A percentile compares a stretch with the other conserved stretches of the same genome.
These are phyloP conservation scores for Lecanicillium sp. DNA, from an alignment of 2,329 filamentous ascomycete genomes.

Conservation along the genomic window DNA sequence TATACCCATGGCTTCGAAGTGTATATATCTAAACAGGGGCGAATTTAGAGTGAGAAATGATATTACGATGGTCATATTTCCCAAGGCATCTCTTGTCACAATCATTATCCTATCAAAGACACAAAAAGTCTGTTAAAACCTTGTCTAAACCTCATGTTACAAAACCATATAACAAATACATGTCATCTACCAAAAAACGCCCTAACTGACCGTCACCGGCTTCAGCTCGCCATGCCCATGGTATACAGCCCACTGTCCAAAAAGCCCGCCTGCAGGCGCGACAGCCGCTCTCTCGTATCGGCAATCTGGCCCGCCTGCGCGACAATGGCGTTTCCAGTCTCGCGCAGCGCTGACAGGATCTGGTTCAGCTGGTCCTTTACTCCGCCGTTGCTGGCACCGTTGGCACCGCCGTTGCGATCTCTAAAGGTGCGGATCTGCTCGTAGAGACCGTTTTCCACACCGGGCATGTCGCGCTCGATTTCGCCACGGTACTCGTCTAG, in stretches of 20 bases:
- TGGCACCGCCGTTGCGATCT: conserved; percentile 17
- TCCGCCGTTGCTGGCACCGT: conserved; percentile 16
- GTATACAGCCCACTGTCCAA: conserved; percentile 27
- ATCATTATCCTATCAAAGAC: neutral
- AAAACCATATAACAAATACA: neutral
- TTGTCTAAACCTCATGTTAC: neutral
- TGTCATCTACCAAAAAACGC: neutral
- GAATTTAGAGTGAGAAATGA: too few species aligned
- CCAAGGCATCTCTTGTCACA: too few species aligned
- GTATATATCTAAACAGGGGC: too few species aligned
- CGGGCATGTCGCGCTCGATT: conserved; percentile 39
- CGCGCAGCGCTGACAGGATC: conserved; percentile 27
- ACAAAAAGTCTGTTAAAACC: neutral
- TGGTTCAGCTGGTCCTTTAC: conserved; percentile 31
- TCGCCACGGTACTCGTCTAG: conserved; percentile 36
- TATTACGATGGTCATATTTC: too few species aligned
- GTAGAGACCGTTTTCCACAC: conserved; percentile 37
- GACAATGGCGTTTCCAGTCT: conserved; percentile 32
- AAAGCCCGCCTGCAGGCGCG: conserved; percentile 32
- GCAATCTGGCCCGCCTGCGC: conserved; percentile 33
- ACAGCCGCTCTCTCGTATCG: conserved; percentile 32
- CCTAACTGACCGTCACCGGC: neutral
- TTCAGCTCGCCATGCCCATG: conserved; percentile 22
- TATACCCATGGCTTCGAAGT: neutral
- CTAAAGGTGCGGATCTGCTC: conserved; percentile 30